Evolutionary conservation across 768 basidiomycete genomes (phyloP), one percentile per base, ranked within the genome.

Genomic region (Tylopilus rubrobrunneus): DNA sequence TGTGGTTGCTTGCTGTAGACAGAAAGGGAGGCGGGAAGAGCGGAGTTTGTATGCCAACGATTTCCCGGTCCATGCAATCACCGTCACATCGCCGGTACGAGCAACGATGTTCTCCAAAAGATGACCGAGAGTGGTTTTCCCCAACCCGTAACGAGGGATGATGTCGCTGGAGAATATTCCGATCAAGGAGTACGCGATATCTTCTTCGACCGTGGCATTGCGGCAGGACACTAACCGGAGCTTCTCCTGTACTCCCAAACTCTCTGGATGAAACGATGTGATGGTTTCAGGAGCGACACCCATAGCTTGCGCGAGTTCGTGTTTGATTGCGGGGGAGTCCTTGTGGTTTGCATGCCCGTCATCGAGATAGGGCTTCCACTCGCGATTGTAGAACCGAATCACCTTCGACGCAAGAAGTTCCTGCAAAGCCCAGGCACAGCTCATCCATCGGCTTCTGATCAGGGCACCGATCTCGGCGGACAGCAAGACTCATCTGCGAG

Each of bases 131-230:
- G 57, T 55, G 5, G 25, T 45, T 17, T 43, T 19, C 0, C 56
- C 48, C 15, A 47, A 41, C 19, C 57, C 57, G n/a, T 58, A 56
- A 21, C 33, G 33, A 42, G 45, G 45, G 2, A 47, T 14, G 42
- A 56, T 34, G 15, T 56, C 50, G 15, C 57, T 58, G 2, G 36
- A 36, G 50, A 58, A 58, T 40, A 58, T 56, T 1, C 57, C 33
- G 12, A 12, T 34, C 33, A 14, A 34, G 33, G 33, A 34, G 33
- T 34, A 34, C 11, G 33, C 33, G 7, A 56, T n/a, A 11, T 58
- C 57, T 21, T 56, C 57, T 11, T 56, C 51, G 11, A 33, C 15
- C 0, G 43, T 49, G 14, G 57, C 57, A 4, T 42, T 29, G 10
- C 57, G 57, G 17, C 27, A 45, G 14, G 54, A 53, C 25, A 50